Conservation (phyloP, 768 basidiomycete species). For the Suillus clintonianus region DNA sequence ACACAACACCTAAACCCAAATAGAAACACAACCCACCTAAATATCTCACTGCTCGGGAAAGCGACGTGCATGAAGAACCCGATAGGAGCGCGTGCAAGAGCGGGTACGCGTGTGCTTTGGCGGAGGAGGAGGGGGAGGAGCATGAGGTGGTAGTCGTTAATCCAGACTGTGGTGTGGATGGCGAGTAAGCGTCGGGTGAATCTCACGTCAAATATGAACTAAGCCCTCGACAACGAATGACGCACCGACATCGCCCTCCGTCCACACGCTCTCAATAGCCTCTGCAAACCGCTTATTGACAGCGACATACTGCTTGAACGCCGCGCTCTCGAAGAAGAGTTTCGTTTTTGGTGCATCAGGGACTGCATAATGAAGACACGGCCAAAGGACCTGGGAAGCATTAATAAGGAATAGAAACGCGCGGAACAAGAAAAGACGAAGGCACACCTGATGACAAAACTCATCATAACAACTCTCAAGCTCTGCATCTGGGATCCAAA, state of each 20-base stretch:
- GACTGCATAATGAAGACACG: conserved; percentile 82
- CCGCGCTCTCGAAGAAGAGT: conserved; percentile 74
- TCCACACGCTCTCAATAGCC: conserved; percentile 75
- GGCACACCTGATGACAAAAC: conserved; percentile 75
- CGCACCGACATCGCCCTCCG: conserved; percentile 82
- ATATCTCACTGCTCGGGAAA: conserved; percentile 94
- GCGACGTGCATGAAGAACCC: conserved; percentile 97
- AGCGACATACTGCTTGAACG: conserved; percentile 83
- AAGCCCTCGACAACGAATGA: neutral
- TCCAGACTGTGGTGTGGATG: conserved; percentile 74
- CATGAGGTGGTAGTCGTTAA: conserved; percentile 97
- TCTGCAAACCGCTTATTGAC: conserved; percentile 93
- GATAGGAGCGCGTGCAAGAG: conserved; percentile 46
- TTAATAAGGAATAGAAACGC: conserved; percentile 15
- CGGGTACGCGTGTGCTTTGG: conserved; percentile 36
- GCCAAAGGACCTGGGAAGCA: conserved; percentile 69
- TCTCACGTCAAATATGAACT: conserved; percentile 8
- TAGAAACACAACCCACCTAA: conserved; percentile 33
- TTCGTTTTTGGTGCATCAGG: conserved; percentile 88
- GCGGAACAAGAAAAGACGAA: conserved; percentile 6
- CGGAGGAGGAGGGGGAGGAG: conserved; percentile 88
- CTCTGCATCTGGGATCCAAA: conserved; percentile 83
- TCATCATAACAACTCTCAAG: conserved; percentile 82
- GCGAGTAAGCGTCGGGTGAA: too few species aligned
- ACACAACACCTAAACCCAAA: neutral